phyloP scores from a whole-genome alignment of 768 basidiomycete genomes.

The Rubroboletus satanas region DNA sequence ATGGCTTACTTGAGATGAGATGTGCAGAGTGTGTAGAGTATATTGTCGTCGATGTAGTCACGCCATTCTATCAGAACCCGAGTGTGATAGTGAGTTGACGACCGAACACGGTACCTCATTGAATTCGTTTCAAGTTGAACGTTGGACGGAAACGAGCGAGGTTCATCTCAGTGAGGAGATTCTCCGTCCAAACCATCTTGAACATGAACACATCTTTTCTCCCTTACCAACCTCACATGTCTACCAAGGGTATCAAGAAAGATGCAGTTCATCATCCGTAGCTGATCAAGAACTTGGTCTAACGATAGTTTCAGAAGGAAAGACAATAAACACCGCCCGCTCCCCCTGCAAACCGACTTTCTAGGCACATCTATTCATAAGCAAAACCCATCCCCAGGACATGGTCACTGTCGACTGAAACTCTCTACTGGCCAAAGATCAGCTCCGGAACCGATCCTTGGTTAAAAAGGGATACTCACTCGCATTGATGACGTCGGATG shows the following conservation, averaged over 20 bases:
- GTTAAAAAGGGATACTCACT: not conserved
- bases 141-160: too few relatives aligned
- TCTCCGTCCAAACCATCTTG: not conserved
- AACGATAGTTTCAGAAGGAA: not conserved
- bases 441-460: not conserved
- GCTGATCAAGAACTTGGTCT: not conserved
- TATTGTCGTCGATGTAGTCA: not conserved
- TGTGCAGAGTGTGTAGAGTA: not conserved
- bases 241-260: not conserved
- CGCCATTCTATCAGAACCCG: too few relatives aligned
- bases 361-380: not conserved
- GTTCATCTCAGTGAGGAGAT: too few relatives aligned
- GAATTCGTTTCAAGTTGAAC: too few relatives aligned
- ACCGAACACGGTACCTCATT: too few relatives aligned
- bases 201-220: not conserved
- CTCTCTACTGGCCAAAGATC: not conserved
- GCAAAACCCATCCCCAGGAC: not conserved
- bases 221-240: not conserved
- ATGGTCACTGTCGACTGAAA: not conserved
- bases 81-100: too few relatives aligned
- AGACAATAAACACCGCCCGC: not conserved
- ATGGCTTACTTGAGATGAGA: not conserved
- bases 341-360: not conserved
- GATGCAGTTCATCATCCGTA: too few relatives aligned
- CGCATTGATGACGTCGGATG: not conserved